Evolutionary conservation across 345 rosid species (phyloP), one percentile per base, ranked within the genome.

Genomic region (Dipteronia dyeriana): DNA sequence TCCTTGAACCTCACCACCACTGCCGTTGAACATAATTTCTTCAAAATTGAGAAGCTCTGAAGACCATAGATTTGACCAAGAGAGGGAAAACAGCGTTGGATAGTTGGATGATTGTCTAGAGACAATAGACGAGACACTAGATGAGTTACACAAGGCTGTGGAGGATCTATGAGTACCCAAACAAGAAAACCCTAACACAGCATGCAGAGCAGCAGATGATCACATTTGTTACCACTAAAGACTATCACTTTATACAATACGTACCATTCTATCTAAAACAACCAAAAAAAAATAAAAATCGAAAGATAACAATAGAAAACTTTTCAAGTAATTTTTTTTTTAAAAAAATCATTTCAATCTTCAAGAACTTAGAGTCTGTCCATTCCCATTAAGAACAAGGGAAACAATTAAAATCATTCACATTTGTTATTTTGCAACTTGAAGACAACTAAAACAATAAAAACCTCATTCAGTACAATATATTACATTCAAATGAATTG

Each of bases 191-290:
- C 17, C 80, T 93, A 31, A 43, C 70, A 5, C 84, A 88, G 64
- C 98, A 93, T 9, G 93, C 99, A 0, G 92, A 88, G 34, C 93
- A 95, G 93, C 99, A 0, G 92, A 88, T 39, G 94, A 95, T 83
- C 90, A 34, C 38, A 34, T 34, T 34, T 34, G 38, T 4, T 34
- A 34, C 38, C 38, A 34, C 38, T 6, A 34, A 34, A 34, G 38
- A 34, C 38, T 34, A 34, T 34, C 6, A 34, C 38, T 34, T 4
- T 4, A 34, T 34, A 34, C 38, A 34, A 34, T 34, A 34, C 38
- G n/a, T 1, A 26, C 1, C 6, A 34, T 31, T 31, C 38, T 31
- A 4, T 34, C 38, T 34, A 34, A 34, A 34, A 34, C 38, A 34
- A 34, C 38, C n/a, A n/a, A n/a, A n/a, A n/a, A n/a, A n/a, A n/a